phyloP scores from a whole-genome alignment of 768 basidiomycete species.

The Neoboletus magnificus region DNA sequence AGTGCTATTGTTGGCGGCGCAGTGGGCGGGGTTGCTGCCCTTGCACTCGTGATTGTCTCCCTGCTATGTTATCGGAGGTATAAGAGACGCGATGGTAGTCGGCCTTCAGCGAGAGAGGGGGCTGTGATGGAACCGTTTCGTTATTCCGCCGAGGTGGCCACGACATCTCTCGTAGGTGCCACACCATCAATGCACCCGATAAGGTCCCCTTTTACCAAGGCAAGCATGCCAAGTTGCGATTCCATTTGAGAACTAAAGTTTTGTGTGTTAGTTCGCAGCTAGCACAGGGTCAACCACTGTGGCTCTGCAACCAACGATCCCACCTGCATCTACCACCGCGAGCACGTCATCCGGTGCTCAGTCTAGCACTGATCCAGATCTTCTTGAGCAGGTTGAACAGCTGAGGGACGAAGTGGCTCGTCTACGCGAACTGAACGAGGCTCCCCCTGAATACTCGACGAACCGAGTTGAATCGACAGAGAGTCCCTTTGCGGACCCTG shows the following conservation, averaged over 20 bases:
- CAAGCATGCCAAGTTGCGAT: not conserved
- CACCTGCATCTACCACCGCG: not conserved
- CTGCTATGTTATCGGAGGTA: conserved; percentile 5
- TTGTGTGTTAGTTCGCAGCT: not conserved
- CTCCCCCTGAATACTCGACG: not conserved
- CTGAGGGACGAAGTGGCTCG: conserved; percentile 10
- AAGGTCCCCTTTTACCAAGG: not conserved
- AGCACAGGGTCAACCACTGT: not conserved
- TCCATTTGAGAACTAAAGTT: not conserved
- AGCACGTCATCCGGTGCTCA: not conserved
- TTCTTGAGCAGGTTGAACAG: conserved; percentile 3
- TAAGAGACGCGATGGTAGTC: not conserved
- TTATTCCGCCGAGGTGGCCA: not conserved
- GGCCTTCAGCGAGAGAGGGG: not conserved
- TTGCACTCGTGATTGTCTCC: not conserved
- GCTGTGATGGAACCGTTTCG: conserved; percentile 5
- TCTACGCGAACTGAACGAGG: not conserved
- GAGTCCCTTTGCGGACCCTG: not conserved
- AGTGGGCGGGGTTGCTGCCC: not conserved
- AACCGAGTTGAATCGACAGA: not conserved
- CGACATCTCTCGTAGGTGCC: not conserved
- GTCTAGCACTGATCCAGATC: not conserved
- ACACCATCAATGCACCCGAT: too few relatives aligned
- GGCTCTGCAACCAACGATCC: not conserved
- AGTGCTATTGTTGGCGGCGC: conserved; percentile 7